A percentile compares a stretch with the other conserved stretches of the same genome.
phyloP scores from a whole-genome alignment of 108 stramenopile species.

The Nitzschia sp. region DNA sequence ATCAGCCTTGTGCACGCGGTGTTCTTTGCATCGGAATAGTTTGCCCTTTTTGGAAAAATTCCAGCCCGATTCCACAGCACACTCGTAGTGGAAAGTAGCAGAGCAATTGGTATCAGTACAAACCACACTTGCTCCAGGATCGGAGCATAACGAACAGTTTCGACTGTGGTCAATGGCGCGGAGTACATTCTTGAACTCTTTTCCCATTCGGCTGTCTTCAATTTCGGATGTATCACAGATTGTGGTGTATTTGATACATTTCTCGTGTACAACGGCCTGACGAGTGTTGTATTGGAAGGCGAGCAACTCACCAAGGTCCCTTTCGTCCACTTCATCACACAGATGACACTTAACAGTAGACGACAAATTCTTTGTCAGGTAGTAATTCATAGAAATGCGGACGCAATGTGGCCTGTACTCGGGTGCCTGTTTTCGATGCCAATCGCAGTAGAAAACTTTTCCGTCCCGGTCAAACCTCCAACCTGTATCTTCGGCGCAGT shows the following conservation, averaged over 20 bases:
- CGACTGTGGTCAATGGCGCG: conserved; percentile 29
- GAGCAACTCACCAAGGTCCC: conserved; percentile 34
- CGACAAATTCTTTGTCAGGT: conserved; percentile 16
- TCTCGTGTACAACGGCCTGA: conserved; percentile 31
- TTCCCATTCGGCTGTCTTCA: conserved; percentile 23
- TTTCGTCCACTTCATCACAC: conserved; percentile 10
- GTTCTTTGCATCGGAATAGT: conserved; percentile 33
- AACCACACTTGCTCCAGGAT: conserved; percentile 38
- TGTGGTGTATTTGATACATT: conserved; percentile 43
- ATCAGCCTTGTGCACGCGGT: conserved; percentile 21
- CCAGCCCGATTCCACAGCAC: conserved; percentile 36
- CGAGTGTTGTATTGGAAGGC: conserved; percentile 35
- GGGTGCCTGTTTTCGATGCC: conserved; percentile 25
- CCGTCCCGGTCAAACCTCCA: conserved; percentile 62
- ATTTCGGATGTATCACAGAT: conserved; percentile 35
- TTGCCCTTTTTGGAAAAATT: conserved; percentile 35
- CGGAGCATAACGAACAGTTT: conserved; percentile 20
- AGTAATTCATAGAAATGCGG: conserved; percentile 42
- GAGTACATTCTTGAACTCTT: conserved; percentile 47
- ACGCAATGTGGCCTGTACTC: conserved; percentile 23
- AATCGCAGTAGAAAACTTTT: conserved; percentile 51
- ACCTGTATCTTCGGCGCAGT: conserved; percentile 58
- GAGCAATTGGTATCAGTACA: conserved; percentile 30
- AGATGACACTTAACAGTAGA: conserved; percentile 24
- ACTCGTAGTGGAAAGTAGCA: conserved; percentile 31